Evolutionary conservation across 2,329 filamentous ascomycete genomes (phyloP), one percentile per base, ranked within the genome.

Genomic region (Xylariales sp.): DNA sequence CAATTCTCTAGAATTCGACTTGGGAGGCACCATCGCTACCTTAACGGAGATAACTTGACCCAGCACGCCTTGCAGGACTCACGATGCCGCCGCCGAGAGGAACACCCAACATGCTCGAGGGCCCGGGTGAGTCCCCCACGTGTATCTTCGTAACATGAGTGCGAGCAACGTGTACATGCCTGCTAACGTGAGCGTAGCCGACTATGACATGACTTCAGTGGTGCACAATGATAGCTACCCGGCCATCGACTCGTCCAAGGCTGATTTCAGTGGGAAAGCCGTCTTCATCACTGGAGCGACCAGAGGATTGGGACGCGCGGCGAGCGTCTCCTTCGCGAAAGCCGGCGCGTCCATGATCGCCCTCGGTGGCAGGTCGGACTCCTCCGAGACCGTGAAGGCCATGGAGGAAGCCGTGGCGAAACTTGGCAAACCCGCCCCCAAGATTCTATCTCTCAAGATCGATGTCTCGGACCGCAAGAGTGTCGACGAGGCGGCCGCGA

Each of bases 271-370:
- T 12, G 60, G 59, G 1, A 57, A 57, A 20, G 51, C 48, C 3
- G 58, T 65, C 18, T 60, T 66, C 40, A 54, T 67, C 39, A 65
- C 51, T 16, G 64, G 64, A 4, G 64, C 60, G 3, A 56, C 56
- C 4, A 55, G 54, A 11, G 63, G 63, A 7, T 45, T 65, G 10
- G 64, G 64, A 3, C 53, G 49, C 32, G 56, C 58, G 21, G 63
- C 56, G 33, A 38, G 48, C 15, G 19, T 59, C 33, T 53, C 55
- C 7, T 59, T 63, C 18, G 62, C 59, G 8, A 58, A 57, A 27
- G 59, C 63, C 12, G 64, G 64, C 2, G 59, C 59, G 1, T 60
- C 62, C 10, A 57, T 51, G 36, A 65, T 66, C 28, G 62, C 58
- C n/a, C 46, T 61, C 12, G 57, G 53, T 5, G 57, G 52, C 24